These are phyloP conservation scores for Olyra latifolia DNA, from an alignment of 176 grass and related monocot species.

Conservation along the genomic window DNA sequence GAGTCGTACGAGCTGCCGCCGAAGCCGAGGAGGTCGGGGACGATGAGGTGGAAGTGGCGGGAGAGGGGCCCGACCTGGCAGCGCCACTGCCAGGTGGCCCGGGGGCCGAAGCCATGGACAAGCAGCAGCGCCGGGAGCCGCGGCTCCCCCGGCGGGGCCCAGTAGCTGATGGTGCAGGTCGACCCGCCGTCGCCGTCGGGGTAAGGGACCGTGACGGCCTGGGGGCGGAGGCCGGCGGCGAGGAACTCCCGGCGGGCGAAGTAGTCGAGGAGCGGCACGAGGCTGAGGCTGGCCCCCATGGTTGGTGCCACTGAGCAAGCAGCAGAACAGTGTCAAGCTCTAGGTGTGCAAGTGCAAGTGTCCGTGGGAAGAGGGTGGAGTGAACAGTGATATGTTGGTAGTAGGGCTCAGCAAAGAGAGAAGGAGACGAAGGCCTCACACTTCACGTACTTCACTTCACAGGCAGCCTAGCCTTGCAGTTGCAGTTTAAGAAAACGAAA, in stretches of 20 bases:
- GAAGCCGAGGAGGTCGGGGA: conserved; percentile 72
- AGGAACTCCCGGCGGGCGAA: conserved; percentile 38
- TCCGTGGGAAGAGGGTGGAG: not conserved
- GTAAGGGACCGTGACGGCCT: conserved; percentile 26
- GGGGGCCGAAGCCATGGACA: conserved; percentile 63
- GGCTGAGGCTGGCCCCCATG: conserved; percentile 57
- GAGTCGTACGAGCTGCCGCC: conserved; percentile 36
- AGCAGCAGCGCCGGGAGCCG: conserved; percentile 37
- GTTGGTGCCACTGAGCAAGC: conserved; percentile 15
- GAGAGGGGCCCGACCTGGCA: conserved; percentile 51
- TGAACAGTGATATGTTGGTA: not conserved
- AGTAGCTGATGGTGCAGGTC: conserved; percentile 21
- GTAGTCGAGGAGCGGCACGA: conserved; percentile 60
- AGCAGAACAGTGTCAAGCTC: not conserved
- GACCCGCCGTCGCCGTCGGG: conserved; percentile 10
- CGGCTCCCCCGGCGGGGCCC: conserved; percentile 18
- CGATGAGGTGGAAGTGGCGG: conserved; percentile 56
- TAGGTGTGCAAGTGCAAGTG: not conserved
- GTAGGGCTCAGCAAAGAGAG: not conserved
- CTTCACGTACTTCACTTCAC: no score
- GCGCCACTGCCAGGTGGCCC: conserved; percentile 67
- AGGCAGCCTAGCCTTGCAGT: no score
- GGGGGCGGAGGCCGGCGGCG: conserved; percentile 49
- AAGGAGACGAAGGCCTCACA: not conserved
- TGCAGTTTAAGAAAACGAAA: not conserved